Base-by-base conservation (phyloP, 2,329 filamentous ascomycete genomes). In the Ramichloridium luteum region DNA sequence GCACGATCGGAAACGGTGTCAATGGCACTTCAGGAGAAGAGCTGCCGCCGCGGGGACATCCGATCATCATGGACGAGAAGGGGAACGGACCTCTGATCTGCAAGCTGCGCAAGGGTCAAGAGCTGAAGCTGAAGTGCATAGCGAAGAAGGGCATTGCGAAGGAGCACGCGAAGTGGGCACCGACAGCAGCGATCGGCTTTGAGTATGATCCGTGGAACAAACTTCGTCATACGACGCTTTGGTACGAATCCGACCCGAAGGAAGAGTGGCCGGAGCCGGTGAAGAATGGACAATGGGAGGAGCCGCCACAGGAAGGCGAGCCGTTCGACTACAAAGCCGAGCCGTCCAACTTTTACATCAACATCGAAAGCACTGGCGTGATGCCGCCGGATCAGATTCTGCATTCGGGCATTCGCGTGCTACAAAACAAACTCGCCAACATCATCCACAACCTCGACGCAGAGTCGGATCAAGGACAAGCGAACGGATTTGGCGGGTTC, bases 151-250 rank as follows among this genome's bases (percentile, higher is more conserved):
- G 90, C 1, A 96, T 96, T 43, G 86, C 88, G 22, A 98, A 98
- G 67, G 90, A 98, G 58, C 90, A 98, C 59, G 83, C 90, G 6
- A 98, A 98, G 60, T 98, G 90, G 90, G 81, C 84, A 50, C 86
- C 90, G 2, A 88, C 82, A 20, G 72, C 85, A 25, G 90, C 90
- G 3, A 77, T 98, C 25, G 86, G 84, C 14, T 98, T 98, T 55
- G 90, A 98, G 59, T 98, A 98, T 58, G 90, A 98, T 56, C 90
- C 90, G 38, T 81, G 92, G 58, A 98, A 98, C 64, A 94, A 93
- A 62, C 65, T 98, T 44, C 74, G 78, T 44, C 90, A 98, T 59
- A 68, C 90, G 34, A 83, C 93, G 51, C 74, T 93, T 58, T 98
- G 90, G 90, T 94, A 84, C 55, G 90, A 98, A 65, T 72, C 78